These are phyloP conservation scores for Saprolegnia parasitica DNA, from an alignment of 352 stramenopile species.

Conservation along the genomic window DNA sequence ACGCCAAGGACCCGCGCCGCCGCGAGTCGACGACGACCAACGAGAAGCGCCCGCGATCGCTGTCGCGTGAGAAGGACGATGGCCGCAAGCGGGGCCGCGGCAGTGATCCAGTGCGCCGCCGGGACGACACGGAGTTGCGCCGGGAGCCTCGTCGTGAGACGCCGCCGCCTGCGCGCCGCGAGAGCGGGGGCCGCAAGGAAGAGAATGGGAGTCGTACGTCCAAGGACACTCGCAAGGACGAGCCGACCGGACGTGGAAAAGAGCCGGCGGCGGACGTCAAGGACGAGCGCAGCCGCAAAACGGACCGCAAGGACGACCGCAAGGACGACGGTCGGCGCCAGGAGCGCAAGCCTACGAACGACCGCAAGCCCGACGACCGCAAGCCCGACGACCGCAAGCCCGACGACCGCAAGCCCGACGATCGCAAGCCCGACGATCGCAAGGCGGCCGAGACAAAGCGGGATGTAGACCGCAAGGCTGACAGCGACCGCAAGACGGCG, in stretches of 20 bases:
- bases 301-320: not conserved
- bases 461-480: not conserved
- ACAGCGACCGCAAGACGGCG: not conserved
- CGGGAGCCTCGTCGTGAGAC: not conserved
- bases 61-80: constrained; percentile 3
- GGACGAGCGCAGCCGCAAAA: not conserved
- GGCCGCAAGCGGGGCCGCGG: not conserved
- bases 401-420: not conserved
- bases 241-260: constrained; percentile 13
- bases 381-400: not conserved
- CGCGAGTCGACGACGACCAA: not conserved
- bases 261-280: not conserved
- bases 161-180: not conserved
- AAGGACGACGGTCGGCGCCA: constrained; percentile 29
- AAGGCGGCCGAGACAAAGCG: not conserved
- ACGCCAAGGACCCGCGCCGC: not conserved
- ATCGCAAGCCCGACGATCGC: constrained; percentile 22
- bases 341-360: not conserved
- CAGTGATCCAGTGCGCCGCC: not conserved
- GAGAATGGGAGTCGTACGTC: constrained; percentile 22
- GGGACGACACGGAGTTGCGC: not conserved
- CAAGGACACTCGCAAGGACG: not conserved
- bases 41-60: constrained; percentile 18
- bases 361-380: not conserved
- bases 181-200: constrained; percentile 23